These are phyloP conservation scores for Xerocomus amazonicus DNA, from an alignment of 1,284 basidiomycete genomes.

Conservation along the genomic window DNA sequence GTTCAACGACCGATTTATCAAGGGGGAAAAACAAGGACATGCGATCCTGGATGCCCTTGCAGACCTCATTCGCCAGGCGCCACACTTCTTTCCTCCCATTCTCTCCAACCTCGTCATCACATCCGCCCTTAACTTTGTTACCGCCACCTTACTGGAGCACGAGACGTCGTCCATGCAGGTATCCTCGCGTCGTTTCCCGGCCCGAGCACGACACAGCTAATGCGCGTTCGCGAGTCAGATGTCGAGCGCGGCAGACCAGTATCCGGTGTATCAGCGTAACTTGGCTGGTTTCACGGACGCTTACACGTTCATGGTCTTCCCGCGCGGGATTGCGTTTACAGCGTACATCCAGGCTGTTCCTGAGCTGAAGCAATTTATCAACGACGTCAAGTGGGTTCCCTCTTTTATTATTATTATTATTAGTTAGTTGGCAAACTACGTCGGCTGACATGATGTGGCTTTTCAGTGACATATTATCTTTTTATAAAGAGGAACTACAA, in stretches of 20 bases:
- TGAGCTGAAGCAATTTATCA: not conserved
- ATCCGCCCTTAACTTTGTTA: constrained; percentile 27
- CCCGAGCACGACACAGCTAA: no score
- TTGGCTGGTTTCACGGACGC: constrained; percentile 29
- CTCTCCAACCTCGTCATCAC: constrained; percentile 24
- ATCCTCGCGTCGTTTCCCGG: no score
- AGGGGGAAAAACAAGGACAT: constrained; percentile 16
- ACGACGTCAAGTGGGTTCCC: constrained; percentile 24
- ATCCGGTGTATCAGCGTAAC: constrained; percentile 26
- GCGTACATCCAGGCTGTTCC: not conserved
- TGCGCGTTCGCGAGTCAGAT: constrained; percentile 1
- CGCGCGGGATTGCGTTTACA: not conserved
- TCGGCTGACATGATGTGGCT: no score
- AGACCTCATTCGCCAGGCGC: constrained; percentile 18
- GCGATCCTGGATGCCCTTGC: constrained; percentile 27
- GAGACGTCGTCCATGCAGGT: constrained; percentile 23
- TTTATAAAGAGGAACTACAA: constrained; percentile 35
- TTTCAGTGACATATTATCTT: constrained; percentile 35
- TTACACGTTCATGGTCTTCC: constrained; percentile 24
- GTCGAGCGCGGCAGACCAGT: constrained; percentile 13
- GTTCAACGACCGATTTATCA: constrained; percentile 27
- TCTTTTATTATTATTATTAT: no score
- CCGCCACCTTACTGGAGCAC: constrained; percentile 27
- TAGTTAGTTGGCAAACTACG: no score
- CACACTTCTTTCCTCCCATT: constrained; percentile 11